Conservation (phyloP, 441 rosid genomes). For the Metrosideros polymorpha region DNA sequence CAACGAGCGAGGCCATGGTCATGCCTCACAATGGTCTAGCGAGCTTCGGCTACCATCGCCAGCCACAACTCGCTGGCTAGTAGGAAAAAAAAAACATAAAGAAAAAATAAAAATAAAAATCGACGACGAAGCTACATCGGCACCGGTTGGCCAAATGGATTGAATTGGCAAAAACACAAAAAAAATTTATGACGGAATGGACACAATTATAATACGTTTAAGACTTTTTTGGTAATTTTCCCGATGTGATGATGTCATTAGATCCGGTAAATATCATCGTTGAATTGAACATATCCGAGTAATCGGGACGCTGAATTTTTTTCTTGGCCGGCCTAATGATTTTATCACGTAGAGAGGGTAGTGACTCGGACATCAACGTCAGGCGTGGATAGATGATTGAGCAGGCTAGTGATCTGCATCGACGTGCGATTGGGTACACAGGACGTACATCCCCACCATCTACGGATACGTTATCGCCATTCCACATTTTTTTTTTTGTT, state of each 20-base stretch:
- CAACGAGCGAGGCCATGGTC: too few relatives aligned
- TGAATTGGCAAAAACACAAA: too few relatives aligned
- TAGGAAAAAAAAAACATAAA: too few relatives aligned
- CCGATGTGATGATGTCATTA: neutral
- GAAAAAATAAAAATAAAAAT: too few relatives aligned
- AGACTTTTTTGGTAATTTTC: too few relatives aligned
- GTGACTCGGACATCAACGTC: neutral
- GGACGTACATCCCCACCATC: neutral
- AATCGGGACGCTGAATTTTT: neutral
- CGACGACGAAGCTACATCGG: too few relatives aligned
- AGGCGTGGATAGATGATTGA: neutral
- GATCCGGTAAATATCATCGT: neutral
- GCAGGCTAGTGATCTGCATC: neutral
- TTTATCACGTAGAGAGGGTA: neutral
- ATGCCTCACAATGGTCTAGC: too few relatives aligned
- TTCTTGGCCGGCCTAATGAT: neutral
- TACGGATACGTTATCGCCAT: neutral
- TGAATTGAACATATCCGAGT: neutral
- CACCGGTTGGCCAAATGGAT: too few relatives aligned
- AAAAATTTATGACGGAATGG: too few relatives aligned
- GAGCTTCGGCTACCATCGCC: too few relatives aligned
- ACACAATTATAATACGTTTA: too few relatives aligned
- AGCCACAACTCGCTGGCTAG: too few relatives aligned
- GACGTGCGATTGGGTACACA: neutral
- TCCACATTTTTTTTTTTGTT: neutral